These are phyloP conservation scores for Herpomyces periplanetae DNA, from an alignment of 2,329 filamentous ascomycete species.

Conservation along the genomic window DNA sequence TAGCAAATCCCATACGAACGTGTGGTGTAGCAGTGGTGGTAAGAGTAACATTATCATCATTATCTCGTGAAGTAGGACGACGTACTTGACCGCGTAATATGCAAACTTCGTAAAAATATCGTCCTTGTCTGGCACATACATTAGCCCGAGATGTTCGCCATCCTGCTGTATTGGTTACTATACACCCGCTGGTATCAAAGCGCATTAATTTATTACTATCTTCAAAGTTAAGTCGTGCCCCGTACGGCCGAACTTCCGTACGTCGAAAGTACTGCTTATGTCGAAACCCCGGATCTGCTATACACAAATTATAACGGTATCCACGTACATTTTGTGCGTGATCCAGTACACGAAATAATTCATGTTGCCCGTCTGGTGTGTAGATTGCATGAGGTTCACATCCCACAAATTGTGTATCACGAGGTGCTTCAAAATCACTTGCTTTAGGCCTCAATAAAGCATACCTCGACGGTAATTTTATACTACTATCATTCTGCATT, in stretches of 20 bases:
- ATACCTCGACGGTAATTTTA: no score
- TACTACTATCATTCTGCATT: no score
- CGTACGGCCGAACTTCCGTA: conserved; percentile 47
- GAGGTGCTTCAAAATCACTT: no score
- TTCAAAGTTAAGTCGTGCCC: conserved; percentile 58
- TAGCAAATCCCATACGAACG: conserved; percentile 51
- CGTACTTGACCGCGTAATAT: conserved; percentile 46
- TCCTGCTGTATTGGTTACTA: conserved; percentile 62
- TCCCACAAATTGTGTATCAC: no score
- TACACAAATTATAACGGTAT: conserved; percentile 62
- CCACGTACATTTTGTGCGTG: conserved; percentile 23
- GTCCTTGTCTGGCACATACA: conserved; percentile 50
- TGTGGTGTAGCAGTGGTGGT: conserved; percentile 15
- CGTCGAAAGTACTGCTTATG: conserved; percentile 61
- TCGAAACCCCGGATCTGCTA: conserved; percentile 52
- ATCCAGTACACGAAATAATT: no score
- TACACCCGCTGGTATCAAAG: conserved; percentile 30
- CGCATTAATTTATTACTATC: conserved; percentile 55
- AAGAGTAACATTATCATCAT: no score
- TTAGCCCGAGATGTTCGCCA: conserved; percentile 74
- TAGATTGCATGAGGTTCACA: no score
- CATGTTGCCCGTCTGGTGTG: no score
- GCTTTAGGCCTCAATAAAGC: no score
- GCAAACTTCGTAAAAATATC: conserved; percentile 77
- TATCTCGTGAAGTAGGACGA: no score